phyloP scores from a whole-genome alignment of 2,329 filamentous ascomycete genomes.

The Aspergillus proliferans region DNA sequence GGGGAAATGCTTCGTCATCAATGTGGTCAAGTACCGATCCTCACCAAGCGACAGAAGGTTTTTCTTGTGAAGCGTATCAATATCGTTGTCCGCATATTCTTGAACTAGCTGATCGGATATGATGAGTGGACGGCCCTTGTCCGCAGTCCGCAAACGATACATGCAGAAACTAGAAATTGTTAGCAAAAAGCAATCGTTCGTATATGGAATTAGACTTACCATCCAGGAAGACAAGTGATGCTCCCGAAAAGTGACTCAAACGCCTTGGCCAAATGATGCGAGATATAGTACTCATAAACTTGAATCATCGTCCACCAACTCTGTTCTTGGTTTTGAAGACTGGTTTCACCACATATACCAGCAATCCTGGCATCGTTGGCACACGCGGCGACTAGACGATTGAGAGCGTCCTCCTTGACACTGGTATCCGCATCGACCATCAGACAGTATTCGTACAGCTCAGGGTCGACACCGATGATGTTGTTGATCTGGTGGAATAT shows the following conservation, averaged over 20 bases:
- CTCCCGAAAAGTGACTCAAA: constrained; percentile 97
- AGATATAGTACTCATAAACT: constrained; percentile 99
- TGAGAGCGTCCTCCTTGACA: constrained; percentile 86
- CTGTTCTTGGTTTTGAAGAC: constrained; percentile 86
- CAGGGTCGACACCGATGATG: constrained; percentile 94
- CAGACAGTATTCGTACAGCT: constrained; percentile 92
- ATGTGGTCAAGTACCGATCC: constrained; percentile 91
- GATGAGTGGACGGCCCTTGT: constrained; percentile 90
- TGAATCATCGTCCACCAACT: constrained; percentile 99
- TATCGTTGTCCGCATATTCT: constrained; percentile 81
- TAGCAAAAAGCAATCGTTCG: constrained; percentile 23
- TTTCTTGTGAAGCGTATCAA: constrained; percentile 93
- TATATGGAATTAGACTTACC: constrained; percentile 57
- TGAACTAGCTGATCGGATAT: constrained; percentile 81
- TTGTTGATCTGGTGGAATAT: constrained; percentile 99
- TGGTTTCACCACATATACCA: constrained; percentile 95
- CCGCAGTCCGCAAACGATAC: constrained; percentile 91
- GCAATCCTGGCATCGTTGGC: constrained; percentile 93
- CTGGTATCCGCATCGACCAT: constrained; percentile 98
- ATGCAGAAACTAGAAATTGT: constrained; percentile 76
- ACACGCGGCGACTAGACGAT: constrained; percentile 85
- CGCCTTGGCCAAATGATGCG: constrained; percentile 91
- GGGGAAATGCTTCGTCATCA: constrained; percentile 98
- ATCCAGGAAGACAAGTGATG: constrained; percentile 97
- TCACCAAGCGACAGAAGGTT: constrained; percentile 90